These are phyloP conservation scores for Hortiboletus campestris DNA, from an alignment of 768 basidiomycete genomes.

Conservation along the genomic window DNA sequence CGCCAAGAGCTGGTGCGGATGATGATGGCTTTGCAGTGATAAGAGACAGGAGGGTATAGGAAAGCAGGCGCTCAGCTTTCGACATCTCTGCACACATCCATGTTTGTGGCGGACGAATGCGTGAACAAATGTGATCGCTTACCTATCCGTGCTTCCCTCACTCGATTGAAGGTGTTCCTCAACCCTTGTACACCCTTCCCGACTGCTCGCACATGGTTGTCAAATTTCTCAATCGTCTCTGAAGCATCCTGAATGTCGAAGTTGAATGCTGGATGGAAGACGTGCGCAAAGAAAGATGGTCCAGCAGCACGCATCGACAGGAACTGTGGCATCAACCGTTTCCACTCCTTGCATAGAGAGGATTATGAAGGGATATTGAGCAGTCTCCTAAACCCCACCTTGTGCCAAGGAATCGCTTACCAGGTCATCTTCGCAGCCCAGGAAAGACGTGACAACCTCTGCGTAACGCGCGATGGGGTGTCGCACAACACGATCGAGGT, in stretches of 20 bases:
- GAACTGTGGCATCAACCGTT: slow-evolving; percentile 56
- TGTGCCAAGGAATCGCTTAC: slow-evolving; percentile 43
- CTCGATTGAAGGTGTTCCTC: slow-evolving; percentile 56
- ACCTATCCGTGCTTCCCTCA: slow-evolving; percentile 72
- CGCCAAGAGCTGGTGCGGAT: slow-evolving; percentile 45
- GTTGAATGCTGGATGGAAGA: slow-evolving; percentile 86
- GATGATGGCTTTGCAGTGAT: slow-evolving; percentile 67
- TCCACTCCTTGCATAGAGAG: slow-evolving; percentile 60
- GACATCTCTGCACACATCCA: slow-evolving; percentile 62
- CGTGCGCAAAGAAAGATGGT: slow-evolving; percentile 71
- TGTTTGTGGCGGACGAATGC: background rate
- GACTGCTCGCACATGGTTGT: slow-evolving; percentile 60
- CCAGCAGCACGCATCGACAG: slow-evolving; percentile 65
- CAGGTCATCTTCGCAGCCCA: slow-evolving; percentile 70
- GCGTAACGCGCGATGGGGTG: slow-evolving; percentile 79
- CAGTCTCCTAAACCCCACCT: background rate
- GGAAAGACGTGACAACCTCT: slow-evolving; percentile 76
- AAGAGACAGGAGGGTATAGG: slow-evolving; percentile 70
- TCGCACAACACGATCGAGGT: slow-evolving; percentile 63
- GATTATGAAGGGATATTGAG: background rate
- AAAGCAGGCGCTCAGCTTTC: slow-evolving; percentile 69
- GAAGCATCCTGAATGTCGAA: slow-evolving; percentile 70
- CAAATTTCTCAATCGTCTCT: slow-evolving; percentile 59
- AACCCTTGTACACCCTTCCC: slow-evolving; percentile 68
- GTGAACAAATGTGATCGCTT: slow-evolving; percentile 14